A percentile compares a stretch with the other conserved stretches of the same genome.
Evolutionary conservation across 1,284 basidiomycete genomes (phyloP).

Genomic region (Boletus smithii): DNA sequence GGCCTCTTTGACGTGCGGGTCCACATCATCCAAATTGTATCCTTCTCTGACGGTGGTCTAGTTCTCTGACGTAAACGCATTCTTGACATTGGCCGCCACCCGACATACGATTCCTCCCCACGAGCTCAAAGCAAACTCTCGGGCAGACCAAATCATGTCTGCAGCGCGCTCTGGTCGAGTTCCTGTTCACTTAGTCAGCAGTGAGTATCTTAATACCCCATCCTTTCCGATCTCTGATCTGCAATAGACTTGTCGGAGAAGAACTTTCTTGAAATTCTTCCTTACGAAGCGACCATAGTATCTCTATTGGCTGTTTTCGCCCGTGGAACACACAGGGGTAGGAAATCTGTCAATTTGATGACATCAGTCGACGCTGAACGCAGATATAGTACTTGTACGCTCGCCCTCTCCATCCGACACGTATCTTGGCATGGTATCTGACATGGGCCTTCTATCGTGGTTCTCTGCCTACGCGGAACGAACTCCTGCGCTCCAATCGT

Average conservation of each 20-base stretch:
- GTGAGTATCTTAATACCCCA: constrained; percentile 43
- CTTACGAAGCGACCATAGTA: constrained; percentile 59
- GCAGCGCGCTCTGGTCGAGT: constrained; percentile 71
- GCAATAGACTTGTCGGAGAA: constrained; percentile 72
- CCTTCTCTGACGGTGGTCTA: constrained; percentile 31
- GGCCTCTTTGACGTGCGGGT: constrained; percentile 72
- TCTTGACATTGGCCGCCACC: constrained; percentile 74
- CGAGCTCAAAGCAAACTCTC: constrained; percentile 54
- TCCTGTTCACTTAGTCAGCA: constrained; percentile 70
- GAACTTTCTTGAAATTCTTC: constrained; percentile 64
- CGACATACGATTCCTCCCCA: constrained; percentile 61
- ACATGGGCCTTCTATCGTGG: constrained; percentile 59
- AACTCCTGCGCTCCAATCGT: constrained; percentile 48
- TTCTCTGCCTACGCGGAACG: constrained; percentile 52
- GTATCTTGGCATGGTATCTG: constrained; percentile 59
- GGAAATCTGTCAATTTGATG: constrained; percentile 12
- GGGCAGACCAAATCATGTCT: constrained; percentile 61
- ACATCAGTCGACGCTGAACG: constrained; percentile 6
- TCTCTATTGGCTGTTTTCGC: constrained; percentile 64
- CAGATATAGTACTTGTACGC: constrained; percentile 48
- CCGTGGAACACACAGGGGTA: constrained; percentile 67
- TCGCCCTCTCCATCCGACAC: constrained; percentile 37
- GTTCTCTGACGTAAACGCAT: constrained; percentile 81
- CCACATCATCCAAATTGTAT: not conserved
- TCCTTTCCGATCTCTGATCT: constrained; percentile 3